Evolutionary conservation across 352 stramenopile genomes (phyloP), one percentile per base, ranked within the genome.

Genomic region (Saprolegnia parasitica): DNA sequence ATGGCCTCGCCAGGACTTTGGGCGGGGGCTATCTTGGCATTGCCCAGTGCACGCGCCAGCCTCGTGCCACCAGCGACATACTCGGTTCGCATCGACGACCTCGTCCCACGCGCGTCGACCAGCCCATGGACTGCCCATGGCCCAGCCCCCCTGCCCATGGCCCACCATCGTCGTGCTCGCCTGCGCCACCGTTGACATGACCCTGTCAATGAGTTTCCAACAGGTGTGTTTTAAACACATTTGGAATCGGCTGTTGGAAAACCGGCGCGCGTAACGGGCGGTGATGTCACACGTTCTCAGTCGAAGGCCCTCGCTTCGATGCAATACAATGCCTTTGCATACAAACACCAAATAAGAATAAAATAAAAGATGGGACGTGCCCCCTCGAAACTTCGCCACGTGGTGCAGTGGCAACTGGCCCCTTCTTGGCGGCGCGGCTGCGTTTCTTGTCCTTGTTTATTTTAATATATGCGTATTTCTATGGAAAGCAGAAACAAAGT

Each of bases 281-380:
- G 1, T 11, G 13, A 40, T 60, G 52, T 60, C 24, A 60, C 52
- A 60, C 52, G 11, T 60, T 60, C 52, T 60, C 52, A 60, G 52
- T 60, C 52, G 52, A 60, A 60, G 52, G 24, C 35, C 3, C 42
- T 1, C 10, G 18, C 1, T 49, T 49, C 18, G 18, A 60, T 11
- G 52, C 35, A 60, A 60, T 55, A 29, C n/a, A 55, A 55, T 29
- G 29, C 29, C 29, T n/a, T 16, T 58, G 13, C 3, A 60, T 60
- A 60, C 52, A 60, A 60, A 42, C 8, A 11, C 1, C 16, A 24
- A 26, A 9, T 60, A 9, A 42, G 11, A 24, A 40, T 60, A 40
- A 60, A 26, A 42, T 21, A 60, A 60, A 60, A 2, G n/a, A n/a
- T n/a, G 13, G 13, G 11, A 60, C 35, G 52, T 60, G 24, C 24